These are phyloP conservation scores for Hypoxylon sp. DNA, from an alignment of 2,329 filamentous ascomycete genomes.

Conservation along the genomic window DNA sequence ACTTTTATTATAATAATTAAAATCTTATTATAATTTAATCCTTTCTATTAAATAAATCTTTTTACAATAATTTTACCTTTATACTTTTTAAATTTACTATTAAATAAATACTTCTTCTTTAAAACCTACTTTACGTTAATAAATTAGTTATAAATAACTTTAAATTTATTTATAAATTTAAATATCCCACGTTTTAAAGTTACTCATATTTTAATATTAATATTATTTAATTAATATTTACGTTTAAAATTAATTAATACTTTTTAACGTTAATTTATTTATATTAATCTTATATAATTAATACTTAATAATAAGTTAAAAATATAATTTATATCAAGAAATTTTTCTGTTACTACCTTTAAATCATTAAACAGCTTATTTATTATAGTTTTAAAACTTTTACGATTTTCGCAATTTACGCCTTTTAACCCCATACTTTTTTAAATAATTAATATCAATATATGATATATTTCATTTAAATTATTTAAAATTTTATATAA, in stretches of 20 bases:
- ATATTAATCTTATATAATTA: neutral
- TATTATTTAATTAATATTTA: neutral
- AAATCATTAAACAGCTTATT: neutral
- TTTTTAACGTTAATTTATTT: neutral
- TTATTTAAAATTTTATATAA: too few relatives aligned
- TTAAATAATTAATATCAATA: too few relatives aligned
- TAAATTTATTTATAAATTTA: constrained; percentile 1
- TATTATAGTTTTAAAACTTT: neutral
- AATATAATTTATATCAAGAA: neutral
- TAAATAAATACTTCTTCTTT: neutral
- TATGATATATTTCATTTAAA: too few relatives aligned
- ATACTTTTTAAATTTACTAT: neutral
- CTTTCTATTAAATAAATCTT: neutral
- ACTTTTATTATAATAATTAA: too few relatives aligned
- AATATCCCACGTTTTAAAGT: neutral
- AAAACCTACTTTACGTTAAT: neutral
- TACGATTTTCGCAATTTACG: too few relatives aligned
- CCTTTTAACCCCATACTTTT: too few relatives aligned
- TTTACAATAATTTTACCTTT: neutral
- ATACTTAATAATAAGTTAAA: neutral
- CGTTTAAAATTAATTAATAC: neutral
- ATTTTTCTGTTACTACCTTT: neutral
- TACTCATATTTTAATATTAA: neutral
- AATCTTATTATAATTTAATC: too few relatives aligned
- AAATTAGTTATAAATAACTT: neutral